Conservation (phyloP, 352 stramenopile species). For the Globisporangium carolinianum region DNA sequence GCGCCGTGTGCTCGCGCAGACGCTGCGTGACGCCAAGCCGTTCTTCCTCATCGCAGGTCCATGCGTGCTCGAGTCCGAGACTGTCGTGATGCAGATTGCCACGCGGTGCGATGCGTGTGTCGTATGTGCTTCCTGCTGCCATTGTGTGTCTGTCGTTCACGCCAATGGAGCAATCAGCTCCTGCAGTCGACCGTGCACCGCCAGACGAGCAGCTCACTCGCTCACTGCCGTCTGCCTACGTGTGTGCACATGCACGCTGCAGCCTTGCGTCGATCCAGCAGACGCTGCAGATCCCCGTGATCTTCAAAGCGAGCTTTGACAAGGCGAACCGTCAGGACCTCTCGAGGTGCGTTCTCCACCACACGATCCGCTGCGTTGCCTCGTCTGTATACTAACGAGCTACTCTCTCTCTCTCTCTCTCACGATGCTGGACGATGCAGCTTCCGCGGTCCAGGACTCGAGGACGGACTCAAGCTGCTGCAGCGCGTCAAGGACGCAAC, state of each 20-base stretch:
- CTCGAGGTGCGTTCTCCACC: constrained; percentile 19
- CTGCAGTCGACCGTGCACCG: no score
- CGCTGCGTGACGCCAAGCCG: constrained; percentile 46
- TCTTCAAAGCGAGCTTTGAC: constrained; percentile 89
- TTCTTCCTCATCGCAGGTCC: constrained; percentile 85
- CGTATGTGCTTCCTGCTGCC: neutral
- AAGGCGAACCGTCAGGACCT: constrained; percentile 86
- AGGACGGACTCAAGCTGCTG: constrained; percentile 63
- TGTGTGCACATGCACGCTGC: neutral
- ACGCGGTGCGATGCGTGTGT: constrained; percentile 26
- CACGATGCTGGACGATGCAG: constrained; percentile 16
- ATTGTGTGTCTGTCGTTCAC: no score
- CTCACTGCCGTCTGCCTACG: neutral
- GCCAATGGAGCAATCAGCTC: no score
- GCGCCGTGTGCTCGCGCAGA: constrained; percentile 38
- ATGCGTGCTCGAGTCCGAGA: constrained; percentile 74
- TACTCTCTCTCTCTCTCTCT: no score
- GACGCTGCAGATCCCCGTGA: constrained; percentile 58
- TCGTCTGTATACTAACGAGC: no score
- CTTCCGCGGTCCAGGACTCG: constrained; percentile 71
- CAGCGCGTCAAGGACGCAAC: constrained; percentile 64
- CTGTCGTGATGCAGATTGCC: constrained; percentile 61
- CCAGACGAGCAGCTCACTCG: no score
- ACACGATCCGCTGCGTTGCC: no score
- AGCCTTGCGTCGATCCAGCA: constrained; percentile 51